Percentiles rank a stretch among this genome's conserved stretches.
These are phyloP conservation scores for Suhomyces taliae DNA, from an alignment of 1,139 yeast genomes.

Conservation along the genomic window DNA sequence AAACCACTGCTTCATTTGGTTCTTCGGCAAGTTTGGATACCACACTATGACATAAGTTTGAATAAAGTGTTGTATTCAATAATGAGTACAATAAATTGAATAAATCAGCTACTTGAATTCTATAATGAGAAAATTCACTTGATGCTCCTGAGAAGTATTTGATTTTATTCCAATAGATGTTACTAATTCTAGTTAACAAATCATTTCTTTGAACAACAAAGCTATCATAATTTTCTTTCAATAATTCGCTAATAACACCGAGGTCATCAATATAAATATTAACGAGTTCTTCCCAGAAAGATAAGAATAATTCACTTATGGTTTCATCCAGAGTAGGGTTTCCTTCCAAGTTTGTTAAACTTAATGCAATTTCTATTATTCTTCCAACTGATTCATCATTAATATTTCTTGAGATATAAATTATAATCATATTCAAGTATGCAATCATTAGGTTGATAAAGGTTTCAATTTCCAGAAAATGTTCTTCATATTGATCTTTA, in stretches of 20 bases:
- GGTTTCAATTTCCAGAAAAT: slow-evolving; percentile 45
- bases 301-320: slow-evolving; percentile 64
- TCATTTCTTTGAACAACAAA: slow-evolving; percentile 33
- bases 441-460: slow-evolving; percentile 54
- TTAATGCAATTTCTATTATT: slow-evolving; percentile 51
- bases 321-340: slow-evolving; percentile 66
- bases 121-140: slow-evolving; percentile 61
- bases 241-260: slow-evolving; percentile 36
- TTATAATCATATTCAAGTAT: slow-evolving; percentile 52
- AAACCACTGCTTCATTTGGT: neutral
- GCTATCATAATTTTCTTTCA: slow-evolving; percentile 23
- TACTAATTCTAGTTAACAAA: slow-evolving; percentile 47
- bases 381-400: slow-evolving; percentile 37
- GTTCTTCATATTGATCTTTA: slow-evolving; percentile 28
- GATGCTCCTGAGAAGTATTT: slow-evolving; percentile 26
- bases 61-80: slow-evolving; percentile 55
- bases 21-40: neutral
- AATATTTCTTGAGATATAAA: slow-evolving; percentile 49
- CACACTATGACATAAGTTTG: slow-evolving; percentile 11
- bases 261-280: slow-evolving; percentile 61
- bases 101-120: slow-evolving; percentile 74
- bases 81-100: slow-evolving; percentile 69
- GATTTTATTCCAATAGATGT: slow-evolving; percentile 63
- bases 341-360: slow-evolving; percentile 61
- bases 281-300: slow-evolving; percentile 78